Evolutionary conservation across 2,329 filamentous ascomycete species (phyloP), one percentile per base, ranked within the genome.

Genomic region (Nothophaeocryptopus gaeumannii): DNA sequence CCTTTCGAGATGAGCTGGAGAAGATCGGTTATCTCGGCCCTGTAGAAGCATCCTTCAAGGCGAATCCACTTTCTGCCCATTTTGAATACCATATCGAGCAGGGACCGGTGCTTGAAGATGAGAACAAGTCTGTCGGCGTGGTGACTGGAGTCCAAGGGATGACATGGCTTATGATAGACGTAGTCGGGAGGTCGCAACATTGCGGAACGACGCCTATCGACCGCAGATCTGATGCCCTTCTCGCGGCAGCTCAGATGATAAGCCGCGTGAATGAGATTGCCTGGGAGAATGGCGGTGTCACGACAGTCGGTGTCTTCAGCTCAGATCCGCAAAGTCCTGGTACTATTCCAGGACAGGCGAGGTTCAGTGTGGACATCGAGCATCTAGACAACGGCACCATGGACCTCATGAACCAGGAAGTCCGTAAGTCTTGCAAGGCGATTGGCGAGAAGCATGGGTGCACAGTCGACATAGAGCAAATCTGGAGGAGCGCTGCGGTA

Each of bases 161-260:
- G 36, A 50, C 53, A 4, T 64, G 63, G 58, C 58, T 63, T 33
- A 58, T 59, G 13, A 51, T 70, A 2, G 49, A 62, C n/a, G 64
- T 70, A 2, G 48, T 45, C 9, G 68, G 69, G 1, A 54, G 59
- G 5, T 63, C 67, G 52, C 66, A 63, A 1, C 69, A 72, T 45
- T 66, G 66, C n/a, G 60, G 60, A 9, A 58, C 58, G 3, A 61
- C 60, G 13, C 60, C 60, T 2, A 58, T 63, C 47, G 33, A 51
- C 30, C 36, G 43, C 16, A 41, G 60, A 3, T 45, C 30, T 12
- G 59, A 61, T 47, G 54, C 59, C 4, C 50, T 64, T 8, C 26
- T 62, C 5, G 53, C 46, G 2, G 51, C 60, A 8, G 51, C 56
- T 47, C 55, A 35, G 43, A 54, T 43, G 51, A 40, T 20, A 16